Conservation (phyloP, 2,329 filamentous ascomycete genomes). For the Kalmusia sp. region DNA sequence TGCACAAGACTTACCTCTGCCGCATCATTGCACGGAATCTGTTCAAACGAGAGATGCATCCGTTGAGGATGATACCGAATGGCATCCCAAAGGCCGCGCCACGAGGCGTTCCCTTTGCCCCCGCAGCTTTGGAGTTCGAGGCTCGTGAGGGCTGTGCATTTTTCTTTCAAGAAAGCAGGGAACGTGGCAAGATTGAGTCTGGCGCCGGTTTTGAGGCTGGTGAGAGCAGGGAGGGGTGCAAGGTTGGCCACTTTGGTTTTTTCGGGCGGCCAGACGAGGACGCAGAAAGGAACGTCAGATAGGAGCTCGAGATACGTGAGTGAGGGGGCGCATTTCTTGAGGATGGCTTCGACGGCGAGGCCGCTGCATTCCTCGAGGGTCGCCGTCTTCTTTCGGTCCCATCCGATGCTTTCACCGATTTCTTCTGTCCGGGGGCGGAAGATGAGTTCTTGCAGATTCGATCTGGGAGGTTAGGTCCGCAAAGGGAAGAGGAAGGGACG, state of each 20-base stretch:
- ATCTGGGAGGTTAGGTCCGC: background rate
- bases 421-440: background rate
- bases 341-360: background rate
- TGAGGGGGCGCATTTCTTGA: background rate
- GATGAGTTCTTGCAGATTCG: background rate
- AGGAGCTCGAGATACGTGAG: background rate
- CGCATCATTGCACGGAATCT: background rate
- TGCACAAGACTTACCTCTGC: conserved; percentile 1
- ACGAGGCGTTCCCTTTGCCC: background rate
- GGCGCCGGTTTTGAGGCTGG: background rate
- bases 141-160: background rate
- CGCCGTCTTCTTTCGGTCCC: background rate
- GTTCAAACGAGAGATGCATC: background rate
- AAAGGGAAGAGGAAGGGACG: too few relatives aligned
- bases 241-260: background rate
- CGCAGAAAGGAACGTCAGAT: background rate
- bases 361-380: background rate
- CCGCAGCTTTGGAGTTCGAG: background rate
- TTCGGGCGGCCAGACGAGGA: background rate
- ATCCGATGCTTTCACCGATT: background rate
- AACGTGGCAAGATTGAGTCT: background rate
- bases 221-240: background rate
- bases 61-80: conserved; percentile 4
- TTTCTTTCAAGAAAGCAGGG: background rate
- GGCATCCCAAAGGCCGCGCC: conserved; percentile 1